Evolutionary conservation across 805 yeast genomes (phyloP).

Genomic region (Candida ponderosae): DNA sequence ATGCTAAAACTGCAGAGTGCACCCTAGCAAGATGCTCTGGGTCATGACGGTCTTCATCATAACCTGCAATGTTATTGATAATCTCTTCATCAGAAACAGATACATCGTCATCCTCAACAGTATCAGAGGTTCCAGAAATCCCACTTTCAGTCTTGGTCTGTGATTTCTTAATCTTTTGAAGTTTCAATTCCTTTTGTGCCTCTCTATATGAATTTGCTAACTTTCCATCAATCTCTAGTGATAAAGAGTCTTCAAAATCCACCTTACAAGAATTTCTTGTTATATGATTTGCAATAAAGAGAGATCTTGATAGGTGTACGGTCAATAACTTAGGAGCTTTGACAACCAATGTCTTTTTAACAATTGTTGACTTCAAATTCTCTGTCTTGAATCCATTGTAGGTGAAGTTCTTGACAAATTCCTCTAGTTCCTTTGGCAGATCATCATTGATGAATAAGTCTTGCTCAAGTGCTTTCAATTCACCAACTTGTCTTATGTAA

Average conservation of each 20-base stretch:
- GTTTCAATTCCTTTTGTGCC: conserved; percentile 16
- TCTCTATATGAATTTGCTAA: conserved; percentile 20
- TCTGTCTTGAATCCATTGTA: conserved; percentile 35
- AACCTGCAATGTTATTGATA: conserved; percentile 36
- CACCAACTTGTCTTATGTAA: conserved; percentile 25
- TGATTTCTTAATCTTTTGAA: not conserved
- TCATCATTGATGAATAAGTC: conserved; percentile 56
- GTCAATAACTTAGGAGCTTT: conserved; percentile 66
- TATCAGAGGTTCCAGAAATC: conserved; percentile 11
- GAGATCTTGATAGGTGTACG: conserved; percentile 82
- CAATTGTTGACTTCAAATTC: conserved; percentile 53
- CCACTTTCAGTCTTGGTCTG: conserved; percentile 11
- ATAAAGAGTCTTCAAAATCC: conserved; percentile 46
- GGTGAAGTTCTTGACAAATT: conserved; percentile 39
- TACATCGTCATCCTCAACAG: conserved; percentile 50
- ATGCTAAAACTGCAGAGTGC: conserved; percentile 17
- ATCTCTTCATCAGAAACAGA: conserved; percentile 50
- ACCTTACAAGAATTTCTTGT: conserved; percentile 73
- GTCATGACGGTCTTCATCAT: conserved; percentile 17
- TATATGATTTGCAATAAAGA: conserved; percentile 58
- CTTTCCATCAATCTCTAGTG: conserved; percentile 38
- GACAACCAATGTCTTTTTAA: conserved; percentile 53
- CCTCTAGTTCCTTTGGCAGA: conserved; percentile 40
- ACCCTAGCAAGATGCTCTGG: conserved; percentile 14
- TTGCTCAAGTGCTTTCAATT: conserved; percentile 27